phyloP scores from a whole-genome alignment of 2,329 filamentous ascomycete species.

The Hortaea sp. region DNA sequence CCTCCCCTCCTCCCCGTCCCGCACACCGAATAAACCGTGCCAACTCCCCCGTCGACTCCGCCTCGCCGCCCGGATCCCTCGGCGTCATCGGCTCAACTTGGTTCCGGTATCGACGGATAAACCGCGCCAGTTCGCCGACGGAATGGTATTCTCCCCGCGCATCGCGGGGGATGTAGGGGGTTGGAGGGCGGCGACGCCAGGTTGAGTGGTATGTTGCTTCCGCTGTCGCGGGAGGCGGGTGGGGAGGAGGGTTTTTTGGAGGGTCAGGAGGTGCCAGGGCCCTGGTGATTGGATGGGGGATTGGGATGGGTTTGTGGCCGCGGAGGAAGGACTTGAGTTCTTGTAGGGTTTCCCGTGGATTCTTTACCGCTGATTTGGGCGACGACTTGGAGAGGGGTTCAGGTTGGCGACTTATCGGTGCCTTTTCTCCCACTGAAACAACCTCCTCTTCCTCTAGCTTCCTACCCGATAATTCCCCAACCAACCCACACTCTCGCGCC shows the following conservation, averaged over 20 bases:
- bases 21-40: not conserved
- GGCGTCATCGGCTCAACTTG: not conserved
- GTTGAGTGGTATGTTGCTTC: not conserved
- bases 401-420: too few relatives aligned
- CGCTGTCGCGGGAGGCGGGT: not conserved
- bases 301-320: too few relatives aligned
- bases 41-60: not conserved
- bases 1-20: not conserved
- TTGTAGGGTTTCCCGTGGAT: too few relatives aligned
- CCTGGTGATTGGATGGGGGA: too few relatives aligned
- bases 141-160: conserved; percentile 6
- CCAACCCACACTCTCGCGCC: too few relatives aligned
- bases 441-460: too few relatives aligned
- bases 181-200: not conserved
- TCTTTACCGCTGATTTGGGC: not conserved
- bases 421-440: too few relatives aligned
- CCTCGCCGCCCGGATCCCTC: not conserved
- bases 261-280: not conserved
- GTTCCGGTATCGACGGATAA: conserved; percentile 3
- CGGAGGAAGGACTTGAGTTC: too few relatives aligned
- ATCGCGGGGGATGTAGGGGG: conserved; percentile 6
- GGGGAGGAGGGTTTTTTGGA: not conserved
- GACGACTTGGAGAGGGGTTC: too few relatives aligned
- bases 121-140: conserved; percentile 6
- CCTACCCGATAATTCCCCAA: too few relatives aligned